These are phyloP conservation scores for Aureobasidium sp. DNA, from an alignment of 2,329 filamentous ascomycete species.

Conservation along the genomic window DNA sequence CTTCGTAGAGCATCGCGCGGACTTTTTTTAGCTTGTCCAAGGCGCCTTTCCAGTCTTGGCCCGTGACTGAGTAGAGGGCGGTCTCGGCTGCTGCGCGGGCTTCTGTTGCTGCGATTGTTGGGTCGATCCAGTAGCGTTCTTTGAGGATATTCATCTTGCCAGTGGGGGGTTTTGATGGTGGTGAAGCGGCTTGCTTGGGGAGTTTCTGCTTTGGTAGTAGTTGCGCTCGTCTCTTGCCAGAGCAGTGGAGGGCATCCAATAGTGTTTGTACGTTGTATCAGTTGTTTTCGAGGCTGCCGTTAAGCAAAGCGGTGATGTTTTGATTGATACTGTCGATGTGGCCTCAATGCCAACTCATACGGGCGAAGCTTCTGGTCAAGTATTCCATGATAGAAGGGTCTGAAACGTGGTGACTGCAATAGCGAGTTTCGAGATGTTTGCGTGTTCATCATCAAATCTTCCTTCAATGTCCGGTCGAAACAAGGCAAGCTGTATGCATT, in stretches of 20 bases:
- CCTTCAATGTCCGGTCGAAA: too few relatives aligned
- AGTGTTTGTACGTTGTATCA: too few relatives aligned
- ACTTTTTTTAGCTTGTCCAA: not conserved
- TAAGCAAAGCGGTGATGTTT: not conserved
- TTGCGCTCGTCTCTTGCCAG: not conserved
- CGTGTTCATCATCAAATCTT: too few relatives aligned
- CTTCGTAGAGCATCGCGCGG: not conserved
- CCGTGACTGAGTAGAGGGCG: not conserved
- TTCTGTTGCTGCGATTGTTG: not conserved
- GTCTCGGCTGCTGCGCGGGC: not conserved
- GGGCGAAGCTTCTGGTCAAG: not conserved
- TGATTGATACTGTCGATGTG: not conserved
- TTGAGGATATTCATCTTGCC: not conserved
- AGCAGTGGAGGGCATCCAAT: too few relatives aligned
- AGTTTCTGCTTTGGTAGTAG: not conserved
- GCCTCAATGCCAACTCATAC: not conserved
- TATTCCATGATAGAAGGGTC: not conserved
- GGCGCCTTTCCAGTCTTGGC: not conserved
- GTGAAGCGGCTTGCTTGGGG: not conserved
- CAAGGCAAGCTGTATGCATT: too few relatives aligned
- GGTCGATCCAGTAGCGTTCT: not conserved
- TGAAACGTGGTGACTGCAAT: too few relatives aligned
- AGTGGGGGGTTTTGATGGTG: not conserved
- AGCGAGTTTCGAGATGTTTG: too few relatives aligned
- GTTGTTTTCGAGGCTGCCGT: not conserved